Base-by-base conservation (phyloP, 2,329 filamentous ascomycete species). In the Trichoderma lentiforme region DNA sequence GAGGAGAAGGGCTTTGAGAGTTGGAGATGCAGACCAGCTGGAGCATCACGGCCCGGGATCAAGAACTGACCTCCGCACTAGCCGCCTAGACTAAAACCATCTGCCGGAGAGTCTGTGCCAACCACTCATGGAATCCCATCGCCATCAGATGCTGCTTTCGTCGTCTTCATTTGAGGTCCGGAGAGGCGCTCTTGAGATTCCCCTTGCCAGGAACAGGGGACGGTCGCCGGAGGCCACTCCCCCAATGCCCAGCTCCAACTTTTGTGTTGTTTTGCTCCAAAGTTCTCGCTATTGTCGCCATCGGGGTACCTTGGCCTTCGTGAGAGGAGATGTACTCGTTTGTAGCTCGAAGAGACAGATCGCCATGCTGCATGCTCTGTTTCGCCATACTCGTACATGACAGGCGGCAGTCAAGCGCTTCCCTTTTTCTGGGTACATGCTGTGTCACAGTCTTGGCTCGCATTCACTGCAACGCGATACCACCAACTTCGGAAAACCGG, bases 91-190 rank as follows among this genome's bases (percentile, higher is more conserved):
- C 66, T 62, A 62, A 18, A 51, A 6, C 14, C 66, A 62, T 70
- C 57, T 70, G 57, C 66, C 57, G 66, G 39, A 70, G 39, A 53
- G 56, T 21, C 57, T 34, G 56, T 26, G 43, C 30, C 57, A 70
- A 26, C 57, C 66, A 70, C 66, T 70, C 66, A 70, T 34, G 56
- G 39, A 28, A 34, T 36, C 8, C 57, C 21, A 28, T 70, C 57
- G 39, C 57, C 14, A 53, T 70, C 56, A 62, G 21, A 58, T 43
- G 56, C 28, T 51, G 66, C 57, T 53, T 47, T 70, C 66, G 66
- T 70, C 39, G 39, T 43, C 66, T 70, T 70, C 66, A 70, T 70
- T 21, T 70, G 66, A 53, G 34, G 66, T 70, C 66, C 66, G 66
- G 66, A 53, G 26, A 62, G 66, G 43, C 21, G 36, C 51, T 32